phyloP scores from a whole-genome alignment of 805 yeast genomes.

The Candida sphagnicola region DNA sequence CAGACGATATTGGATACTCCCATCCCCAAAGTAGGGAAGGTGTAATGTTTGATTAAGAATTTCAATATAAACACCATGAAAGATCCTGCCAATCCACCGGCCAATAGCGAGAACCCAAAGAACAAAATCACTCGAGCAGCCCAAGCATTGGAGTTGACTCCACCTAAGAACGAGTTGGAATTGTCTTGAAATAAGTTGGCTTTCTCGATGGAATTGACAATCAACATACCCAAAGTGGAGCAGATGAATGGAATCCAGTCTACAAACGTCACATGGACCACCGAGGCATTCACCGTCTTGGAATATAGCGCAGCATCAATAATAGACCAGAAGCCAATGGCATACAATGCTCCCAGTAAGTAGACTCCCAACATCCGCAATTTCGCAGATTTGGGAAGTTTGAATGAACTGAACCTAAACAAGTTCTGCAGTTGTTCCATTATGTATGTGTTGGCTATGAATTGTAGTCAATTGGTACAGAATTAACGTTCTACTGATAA shows the following conservation, averaged over 20 bases:
- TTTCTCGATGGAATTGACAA: constrained; percentile 71
- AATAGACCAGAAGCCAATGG: constrained; percentile 86
- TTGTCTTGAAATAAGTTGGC: constrained; percentile 48
- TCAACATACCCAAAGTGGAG: constrained; percentile 83
- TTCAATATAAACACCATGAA: constrained; percentile 84
- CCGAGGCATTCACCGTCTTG: constrained; percentile 77
- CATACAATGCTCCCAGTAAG: constrained; percentile 70
- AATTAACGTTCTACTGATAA: too few species aligned
- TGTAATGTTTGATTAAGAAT: constrained; percentile 71
- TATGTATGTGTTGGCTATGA: too few species aligned
- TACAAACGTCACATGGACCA: constrained; percentile 81
- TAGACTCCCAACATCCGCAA: constrained; percentile 74
- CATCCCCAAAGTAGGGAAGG: constrained; percentile 90
- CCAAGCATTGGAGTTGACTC: constrained; percentile 65
- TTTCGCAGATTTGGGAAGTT: constrained; percentile 66
- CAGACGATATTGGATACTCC: constrained; percentile 85
- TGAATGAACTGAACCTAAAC: constrained; percentile 60
- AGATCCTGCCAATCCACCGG: constrained; percentile 92
- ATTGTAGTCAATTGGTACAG: too few species aligned
- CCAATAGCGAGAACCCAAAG: constrained; percentile 86
- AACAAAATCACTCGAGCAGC: constrained; percentile 89
- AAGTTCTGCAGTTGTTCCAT: constrained; percentile 31
- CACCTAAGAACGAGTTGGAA: constrained; percentile 36
- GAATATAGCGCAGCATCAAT: constrained; percentile 87
- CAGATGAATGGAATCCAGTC: constrained; percentile 96